Conservation (phyloP, 257 asterid genomes). For the Marsdenia floribunda region DNA sequence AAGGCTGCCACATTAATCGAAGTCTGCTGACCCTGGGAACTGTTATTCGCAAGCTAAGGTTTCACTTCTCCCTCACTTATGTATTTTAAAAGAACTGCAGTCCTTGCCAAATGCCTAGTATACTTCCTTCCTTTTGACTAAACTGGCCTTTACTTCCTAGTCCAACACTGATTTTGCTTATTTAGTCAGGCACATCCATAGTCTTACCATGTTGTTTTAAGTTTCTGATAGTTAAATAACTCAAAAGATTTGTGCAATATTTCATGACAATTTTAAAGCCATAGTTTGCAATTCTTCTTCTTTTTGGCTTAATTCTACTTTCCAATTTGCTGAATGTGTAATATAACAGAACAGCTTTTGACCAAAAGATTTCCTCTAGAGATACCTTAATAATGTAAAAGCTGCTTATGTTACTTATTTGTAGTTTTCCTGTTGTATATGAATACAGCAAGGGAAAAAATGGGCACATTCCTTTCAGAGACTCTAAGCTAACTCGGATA, state of each 20-base stretch:
- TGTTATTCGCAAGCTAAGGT: constrained; percentile 94
- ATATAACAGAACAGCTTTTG: not conserved
- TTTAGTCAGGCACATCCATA: not conserved
- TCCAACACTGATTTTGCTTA: not conserved
- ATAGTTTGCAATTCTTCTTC: not conserved
- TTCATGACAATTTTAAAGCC: not conserved
- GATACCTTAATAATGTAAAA: not conserved
- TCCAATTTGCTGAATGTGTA: not conserved
- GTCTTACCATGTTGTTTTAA: not conserved
- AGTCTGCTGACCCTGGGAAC: constrained; percentile 92
- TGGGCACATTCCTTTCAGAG: constrained; percentile 88
- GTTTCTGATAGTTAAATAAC: not conserved
- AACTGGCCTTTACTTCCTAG: constrained; percentile 4
- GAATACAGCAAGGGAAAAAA: constrained; percentile 68
- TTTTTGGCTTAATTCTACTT: not conserved
- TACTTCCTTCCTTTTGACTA: not conserved
- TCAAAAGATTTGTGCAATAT: not conserved
- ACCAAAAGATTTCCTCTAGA: not conserved
- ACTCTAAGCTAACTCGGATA: constrained; percentile 93
- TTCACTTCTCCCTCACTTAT: not conserved
- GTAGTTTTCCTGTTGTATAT: constrained; percentile 13
- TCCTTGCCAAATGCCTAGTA: not conserved
- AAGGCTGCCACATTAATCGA: constrained; percentile 95
- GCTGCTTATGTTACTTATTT: constrained; percentile 3
- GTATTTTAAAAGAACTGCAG: not conserved